Conservation (phyloP, 495 filamentous ascomycete species). For the Aspergillus homomorphus region DNA sequence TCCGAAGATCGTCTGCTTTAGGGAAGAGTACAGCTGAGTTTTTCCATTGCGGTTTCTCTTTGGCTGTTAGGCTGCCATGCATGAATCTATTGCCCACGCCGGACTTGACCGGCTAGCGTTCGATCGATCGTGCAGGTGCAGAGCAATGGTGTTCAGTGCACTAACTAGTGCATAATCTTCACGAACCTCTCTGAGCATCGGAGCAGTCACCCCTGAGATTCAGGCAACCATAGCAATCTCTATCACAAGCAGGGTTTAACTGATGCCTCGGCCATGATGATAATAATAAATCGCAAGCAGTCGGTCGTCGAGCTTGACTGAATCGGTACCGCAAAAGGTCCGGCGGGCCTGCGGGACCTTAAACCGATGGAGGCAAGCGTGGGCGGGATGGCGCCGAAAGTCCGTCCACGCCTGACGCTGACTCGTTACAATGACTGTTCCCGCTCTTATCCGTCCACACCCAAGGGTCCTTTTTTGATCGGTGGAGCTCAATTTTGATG, state of each 20-base stretch:
- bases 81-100: background rate
- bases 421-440: background rate
- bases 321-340: background rate
- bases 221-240: background rate
- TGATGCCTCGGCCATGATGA: background rate
- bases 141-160: background rate
- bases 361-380: background rate
- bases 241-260: too few relatives aligned
- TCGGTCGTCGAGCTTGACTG: background rate
- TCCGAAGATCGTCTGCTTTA: background rate
- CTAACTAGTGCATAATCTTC: too few relatives aligned
- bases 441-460: background rate
- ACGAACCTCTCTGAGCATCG: too few relatives aligned
- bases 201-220: too few relatives aligned
- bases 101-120: background rate
- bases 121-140: background rate
- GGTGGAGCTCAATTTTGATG: background rate
- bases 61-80: background rate
- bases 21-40: background rate
- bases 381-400: background rate
- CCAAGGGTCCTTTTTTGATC: background rate
- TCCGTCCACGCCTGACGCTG: background rate
- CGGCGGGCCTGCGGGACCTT: background rate
- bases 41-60: background rate
- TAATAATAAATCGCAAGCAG: background rate